Conservation (phyloP, 148 eudicot genomes). For the Pouteria glomerata region DNA sequence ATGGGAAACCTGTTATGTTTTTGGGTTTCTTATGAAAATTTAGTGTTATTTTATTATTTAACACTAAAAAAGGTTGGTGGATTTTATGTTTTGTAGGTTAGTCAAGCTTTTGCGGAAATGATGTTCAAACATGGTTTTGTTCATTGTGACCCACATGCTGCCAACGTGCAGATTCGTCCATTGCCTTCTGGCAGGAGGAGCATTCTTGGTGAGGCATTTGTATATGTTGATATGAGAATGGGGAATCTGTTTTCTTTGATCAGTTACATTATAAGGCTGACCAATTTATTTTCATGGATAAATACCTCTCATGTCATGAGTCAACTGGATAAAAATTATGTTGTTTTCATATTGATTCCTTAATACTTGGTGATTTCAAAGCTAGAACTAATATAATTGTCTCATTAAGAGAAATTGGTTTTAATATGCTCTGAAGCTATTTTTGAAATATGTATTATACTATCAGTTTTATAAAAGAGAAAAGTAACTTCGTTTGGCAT, state of each 20-base stretch:
- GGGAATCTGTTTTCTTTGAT: background rate
- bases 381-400: background rate
- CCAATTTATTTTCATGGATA: background rate
- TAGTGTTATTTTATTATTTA: background rate
- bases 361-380: background rate
- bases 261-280: background rate
- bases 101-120: slow-evolving; percentile 95
- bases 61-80: background rate
- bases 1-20: background rate
- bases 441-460: background rate
- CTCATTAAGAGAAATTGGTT: background rate
- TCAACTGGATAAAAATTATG: background rate
- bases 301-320: background rate
- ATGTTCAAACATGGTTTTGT: slow-evolving; percentile 97
- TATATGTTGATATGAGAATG: slow-evolving; percentile 6
- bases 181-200: slow-evolving; percentile 56
- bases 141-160: slow-evolving; percentile 99
- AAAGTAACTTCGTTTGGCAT: background rate
- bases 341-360: background rate
- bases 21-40: background rate
- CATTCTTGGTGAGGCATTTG: slow-evolving; percentile 52
- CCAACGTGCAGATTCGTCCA: slow-evolving; percentile 84
- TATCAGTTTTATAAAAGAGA: background rate
- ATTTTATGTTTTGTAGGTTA: slow-evolving; percentile 47
- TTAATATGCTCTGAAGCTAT: background rate